These are phyloP conservation scores for Prunus mira DNA, from an alignment of 306 rosid genomes.

Conservation along the genomic window DNA sequence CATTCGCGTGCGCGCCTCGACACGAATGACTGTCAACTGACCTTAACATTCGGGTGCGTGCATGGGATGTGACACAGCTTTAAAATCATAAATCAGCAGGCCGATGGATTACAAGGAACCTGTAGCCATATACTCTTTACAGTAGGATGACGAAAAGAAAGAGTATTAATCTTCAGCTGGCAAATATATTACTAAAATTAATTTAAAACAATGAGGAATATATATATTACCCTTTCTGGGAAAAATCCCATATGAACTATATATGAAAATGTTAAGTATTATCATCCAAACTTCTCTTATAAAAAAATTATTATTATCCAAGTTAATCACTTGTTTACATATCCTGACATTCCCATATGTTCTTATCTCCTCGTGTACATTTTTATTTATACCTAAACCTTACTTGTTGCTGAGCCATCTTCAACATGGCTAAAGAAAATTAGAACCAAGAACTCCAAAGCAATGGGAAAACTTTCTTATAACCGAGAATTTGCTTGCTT, in stretches of 20 bases:
- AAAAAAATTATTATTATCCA: neutral
- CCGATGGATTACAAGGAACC: too few relatives aligned
- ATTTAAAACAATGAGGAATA: neutral
- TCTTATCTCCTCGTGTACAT: neutral
- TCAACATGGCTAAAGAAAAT: neutral
- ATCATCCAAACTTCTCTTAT: neutral
- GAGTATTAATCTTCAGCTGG: too few relatives aligned
- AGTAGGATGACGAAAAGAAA: too few relatives aligned
- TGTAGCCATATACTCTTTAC: too few relatives aligned
- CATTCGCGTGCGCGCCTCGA: too few relatives aligned
- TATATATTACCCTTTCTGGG: neutral
- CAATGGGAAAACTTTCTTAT: constrained; percentile 4
- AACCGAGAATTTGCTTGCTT: constrained; percentile 41
- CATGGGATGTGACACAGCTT: too few relatives aligned
- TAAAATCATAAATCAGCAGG: too few relatives aligned
- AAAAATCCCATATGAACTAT: neutral
- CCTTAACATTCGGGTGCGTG: too few relatives aligned
- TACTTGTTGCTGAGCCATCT: neutral
- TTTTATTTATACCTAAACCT: neutral
- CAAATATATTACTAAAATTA: too few relatives aligned
- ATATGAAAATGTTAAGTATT: neutral
- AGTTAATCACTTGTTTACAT: constrained; percentile 1
- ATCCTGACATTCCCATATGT: neutral
- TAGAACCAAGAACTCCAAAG: neutral
- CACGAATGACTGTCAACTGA: too few relatives aligned